These are phyloP conservation scores for Ilex paraguariensis DNA, from an alignment of 305 asterid genomes.

Conservation along the genomic window DNA sequence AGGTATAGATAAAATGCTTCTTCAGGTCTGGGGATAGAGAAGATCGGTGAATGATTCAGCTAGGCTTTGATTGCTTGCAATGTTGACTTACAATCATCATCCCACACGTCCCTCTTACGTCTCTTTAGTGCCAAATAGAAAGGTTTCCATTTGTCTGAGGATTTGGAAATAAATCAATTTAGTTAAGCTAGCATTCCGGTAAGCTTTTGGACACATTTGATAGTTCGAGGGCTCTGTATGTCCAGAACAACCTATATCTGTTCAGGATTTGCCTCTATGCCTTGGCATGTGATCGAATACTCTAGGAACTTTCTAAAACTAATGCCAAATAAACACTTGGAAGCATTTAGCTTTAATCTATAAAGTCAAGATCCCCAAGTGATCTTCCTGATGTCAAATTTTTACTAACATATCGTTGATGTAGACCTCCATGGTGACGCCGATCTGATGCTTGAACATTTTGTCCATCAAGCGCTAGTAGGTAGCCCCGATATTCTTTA, in stretches of 20 bases:
- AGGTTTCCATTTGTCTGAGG: too few species aligned
- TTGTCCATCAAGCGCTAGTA: too few species aligned
- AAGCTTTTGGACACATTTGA: not conserved
- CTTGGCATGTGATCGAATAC: not conserved
- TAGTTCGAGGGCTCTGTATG: not conserved
- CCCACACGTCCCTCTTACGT: not conserved
- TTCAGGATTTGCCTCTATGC: not conserved
- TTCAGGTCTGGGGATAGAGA: not conserved
- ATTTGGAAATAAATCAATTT: too few species aligned
- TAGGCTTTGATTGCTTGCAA: not conserved
- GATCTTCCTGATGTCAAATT: too few species aligned
- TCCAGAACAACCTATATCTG: not conserved
- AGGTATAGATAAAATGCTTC: too few species aligned
- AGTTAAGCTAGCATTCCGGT: not conserved
- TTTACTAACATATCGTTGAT: too few species aligned
- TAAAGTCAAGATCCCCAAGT: not conserved
- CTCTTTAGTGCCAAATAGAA: too few species aligned
- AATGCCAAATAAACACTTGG: too few species aligned
- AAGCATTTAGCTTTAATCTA: not conserved
- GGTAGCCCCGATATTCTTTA: too few species aligned
- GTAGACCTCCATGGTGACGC: too few species aligned
- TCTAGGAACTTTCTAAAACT: not conserved
- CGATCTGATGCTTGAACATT: too few species aligned
- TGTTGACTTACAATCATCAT: too few species aligned
- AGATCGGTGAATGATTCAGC: not conserved